These are phyloP conservation scores for Lecanicillium sp. DNA, from an alignment of 2,329 filamentous ascomycete genomes.

Conservation along the genomic window DNA sequence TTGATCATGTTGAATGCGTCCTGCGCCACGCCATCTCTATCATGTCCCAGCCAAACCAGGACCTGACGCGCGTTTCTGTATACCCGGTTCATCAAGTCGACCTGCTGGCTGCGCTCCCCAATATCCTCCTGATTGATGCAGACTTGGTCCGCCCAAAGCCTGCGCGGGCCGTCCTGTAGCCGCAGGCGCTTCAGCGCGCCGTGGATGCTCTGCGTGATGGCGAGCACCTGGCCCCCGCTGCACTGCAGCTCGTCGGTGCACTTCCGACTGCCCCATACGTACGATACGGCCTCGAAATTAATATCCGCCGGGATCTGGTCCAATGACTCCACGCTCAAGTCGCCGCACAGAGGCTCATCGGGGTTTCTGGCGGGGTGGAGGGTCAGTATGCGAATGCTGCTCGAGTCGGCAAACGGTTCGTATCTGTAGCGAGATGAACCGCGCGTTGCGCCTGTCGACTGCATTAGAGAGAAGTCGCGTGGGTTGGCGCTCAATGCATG, in stretches of 20 bases:
- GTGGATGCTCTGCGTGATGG: slow-evolving; percentile 26
- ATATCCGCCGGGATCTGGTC: not conserved
- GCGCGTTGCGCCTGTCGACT: not conserved
- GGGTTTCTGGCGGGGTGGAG: not conserved
- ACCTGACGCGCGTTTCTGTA: slow-evolving; percentile 28
- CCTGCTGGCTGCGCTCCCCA: slow-evolving; percentile 30
- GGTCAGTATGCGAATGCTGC: slow-evolving; percentile 6
- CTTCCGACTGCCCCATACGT: slow-evolving; percentile 8
- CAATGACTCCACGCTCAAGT: not conserved
- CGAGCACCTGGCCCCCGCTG: slow-evolving; percentile 13
- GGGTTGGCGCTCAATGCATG: not conserved
- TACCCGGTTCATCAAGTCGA: slow-evolving; percentile 33
- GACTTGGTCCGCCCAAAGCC: slow-evolving; percentile 35
- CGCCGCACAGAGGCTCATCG: slow-evolving; percentile 1
- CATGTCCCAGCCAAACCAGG: slow-evolving; percentile 31
- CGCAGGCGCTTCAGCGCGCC: slow-evolving; percentile 27
- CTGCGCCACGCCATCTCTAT: slow-evolving; percentile 22
- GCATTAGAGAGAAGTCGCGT: too few relatives aligned
- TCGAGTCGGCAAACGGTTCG: slow-evolving; percentile 1
- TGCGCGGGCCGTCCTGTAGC: slow-evolving; percentile 19
- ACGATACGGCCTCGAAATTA: slow-evolving; percentile 8
- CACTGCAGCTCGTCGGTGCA: not conserved
- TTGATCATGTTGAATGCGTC: slow-evolving; percentile 25
- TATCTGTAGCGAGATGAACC: slow-evolving; percentile 4
- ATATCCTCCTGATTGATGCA: slow-evolving; percentile 35